Evolutionary conservation across 116 monocot genomes (phyloP).

Genomic region (Posidonia oceanica): DNA sequence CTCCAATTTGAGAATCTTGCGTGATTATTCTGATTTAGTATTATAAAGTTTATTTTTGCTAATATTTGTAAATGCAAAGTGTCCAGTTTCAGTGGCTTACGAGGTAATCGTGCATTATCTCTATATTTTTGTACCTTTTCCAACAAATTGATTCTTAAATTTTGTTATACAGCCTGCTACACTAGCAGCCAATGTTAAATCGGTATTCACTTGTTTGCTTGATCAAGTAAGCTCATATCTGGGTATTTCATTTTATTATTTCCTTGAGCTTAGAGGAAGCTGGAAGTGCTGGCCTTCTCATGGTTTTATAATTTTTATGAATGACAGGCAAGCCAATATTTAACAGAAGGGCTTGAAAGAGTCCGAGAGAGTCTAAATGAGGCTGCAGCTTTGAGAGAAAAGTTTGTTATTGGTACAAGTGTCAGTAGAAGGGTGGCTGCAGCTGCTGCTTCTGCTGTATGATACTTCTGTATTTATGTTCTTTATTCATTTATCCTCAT

Average conservation of each 20-base stretch:
- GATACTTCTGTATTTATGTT: neutral
- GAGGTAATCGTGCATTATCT: neutral
- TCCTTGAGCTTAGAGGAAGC: neutral
- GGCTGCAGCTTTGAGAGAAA: constrained; percentile 81
- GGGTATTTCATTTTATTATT: neutral
- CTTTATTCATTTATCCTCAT: neutral
- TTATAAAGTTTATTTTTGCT: neutral
- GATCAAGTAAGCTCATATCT: constrained; percentile 77
- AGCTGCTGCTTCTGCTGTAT: constrained; percentile 92
- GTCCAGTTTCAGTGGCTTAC: too few species aligned
- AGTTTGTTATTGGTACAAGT: constrained; percentile 83
- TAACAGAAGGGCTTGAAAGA: constrained; percentile 90
- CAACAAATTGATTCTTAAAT: constrained; percentile 1
- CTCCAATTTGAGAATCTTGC: neutral
- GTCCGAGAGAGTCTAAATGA: constrained; percentile 94
- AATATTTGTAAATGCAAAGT: too few species aligned
- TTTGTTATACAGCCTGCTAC: constrained; percentile 50
- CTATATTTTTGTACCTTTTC: neutral
- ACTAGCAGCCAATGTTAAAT: constrained; percentile 75
- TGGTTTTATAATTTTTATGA: neutral
- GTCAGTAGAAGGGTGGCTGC: constrained; percentile 96
- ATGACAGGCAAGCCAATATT: constrained; percentile 77
- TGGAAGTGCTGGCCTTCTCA: neutral
- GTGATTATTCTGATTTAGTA: neutral
- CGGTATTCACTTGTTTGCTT: constrained; percentile 85